A percentile compares a stretch with the other conserved stretches of the same genome.
These are phyloP conservation scores for Podospora bellae-mahoneyi DNA, from an alignment of 495 filamentous ascomycete species.

Conservation along the genomic window DNA sequence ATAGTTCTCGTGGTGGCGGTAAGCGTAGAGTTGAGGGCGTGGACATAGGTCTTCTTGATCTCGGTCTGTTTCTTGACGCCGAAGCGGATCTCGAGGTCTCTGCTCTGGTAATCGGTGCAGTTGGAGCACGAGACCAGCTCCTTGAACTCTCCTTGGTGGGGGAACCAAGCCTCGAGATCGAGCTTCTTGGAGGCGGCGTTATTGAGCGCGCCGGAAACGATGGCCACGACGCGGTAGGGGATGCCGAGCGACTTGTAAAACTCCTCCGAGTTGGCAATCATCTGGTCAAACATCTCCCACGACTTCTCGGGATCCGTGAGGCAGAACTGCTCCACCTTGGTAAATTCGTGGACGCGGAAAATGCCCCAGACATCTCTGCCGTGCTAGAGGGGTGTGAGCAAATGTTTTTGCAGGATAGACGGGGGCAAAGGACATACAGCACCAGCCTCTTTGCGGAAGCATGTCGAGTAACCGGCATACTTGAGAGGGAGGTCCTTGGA, in stretches of 20 bases:
- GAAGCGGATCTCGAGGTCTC: slow-evolving; percentile 71
- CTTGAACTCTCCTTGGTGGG: slow-evolving; percentile 81
- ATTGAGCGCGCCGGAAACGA: slow-evolving; percentile 88
- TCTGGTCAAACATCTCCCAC: slow-evolving; percentile 88
- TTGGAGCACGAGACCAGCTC: slow-evolving; percentile 94
- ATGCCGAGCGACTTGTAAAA: slow-evolving; percentile 89
- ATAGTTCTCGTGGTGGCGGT: slow-evolving; percentile 91
- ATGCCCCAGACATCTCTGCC: slow-evolving; percentile 98
- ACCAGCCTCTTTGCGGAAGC: slow-evolving; percentile 93
- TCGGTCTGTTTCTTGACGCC: slow-evolving; percentile 45
- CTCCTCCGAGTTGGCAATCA: slow-evolving; percentile 86
- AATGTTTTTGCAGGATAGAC: not conserved
- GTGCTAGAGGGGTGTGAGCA: slow-evolving; percentile 45
- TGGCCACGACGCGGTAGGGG: slow-evolving; percentile 85
- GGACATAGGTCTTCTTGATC: slow-evolving; percentile 83
- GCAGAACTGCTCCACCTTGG: slow-evolving; percentile 95
- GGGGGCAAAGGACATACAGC: slow-evolving; percentile 29
- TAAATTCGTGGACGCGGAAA: slow-evolving; percentile 97
- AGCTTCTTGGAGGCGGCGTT: slow-evolving; percentile 81
- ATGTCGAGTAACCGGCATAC: slow-evolving; percentile 91
- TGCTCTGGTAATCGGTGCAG: slow-evolving; percentile 91
- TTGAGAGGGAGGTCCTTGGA: slow-evolving; percentile 82
- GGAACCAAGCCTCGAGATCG: slow-evolving; percentile 97
- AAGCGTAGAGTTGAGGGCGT: slow-evolving; percentile 87
- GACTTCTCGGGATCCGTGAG: slow-evolving; percentile 91